These are phyloP conservation scores for Phoma sp. DNA, from an alignment of 2,329 filamentous ascomycete species.

Conservation along the genomic window DNA sequence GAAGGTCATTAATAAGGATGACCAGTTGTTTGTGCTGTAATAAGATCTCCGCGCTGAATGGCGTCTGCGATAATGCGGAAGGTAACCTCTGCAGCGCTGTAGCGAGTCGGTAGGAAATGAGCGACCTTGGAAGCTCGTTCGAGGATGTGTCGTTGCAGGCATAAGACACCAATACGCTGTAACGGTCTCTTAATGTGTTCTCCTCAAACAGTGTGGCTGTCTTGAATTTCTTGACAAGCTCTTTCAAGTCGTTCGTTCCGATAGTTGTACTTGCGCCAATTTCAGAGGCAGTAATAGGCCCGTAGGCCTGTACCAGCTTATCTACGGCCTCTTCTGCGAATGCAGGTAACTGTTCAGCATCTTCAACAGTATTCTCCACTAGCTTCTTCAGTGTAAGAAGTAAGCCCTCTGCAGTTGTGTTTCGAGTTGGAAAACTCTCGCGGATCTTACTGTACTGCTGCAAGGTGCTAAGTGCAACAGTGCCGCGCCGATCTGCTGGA, in stretches of 20 bases:
- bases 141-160: slow-evolving; percentile 30
- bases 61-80: slow-evolving; percentile 17
- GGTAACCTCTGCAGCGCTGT: slow-evolving; percentile 28
- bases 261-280: background rate
- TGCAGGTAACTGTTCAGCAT: slow-evolving; percentile 27
- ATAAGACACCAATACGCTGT: slow-evolving; percentile 36
- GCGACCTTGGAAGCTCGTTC: slow-evolving; percentile 27
- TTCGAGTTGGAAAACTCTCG: slow-evolving; percentile 24
- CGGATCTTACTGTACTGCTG: slow-evolving; percentile 23
- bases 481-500: slow-evolving; percentile 53
- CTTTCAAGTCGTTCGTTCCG: slow-evolving; percentile 3
- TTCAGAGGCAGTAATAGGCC: background rate
- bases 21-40: slow-evolving; percentile 29
- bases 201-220: slow-evolving; percentile 29
- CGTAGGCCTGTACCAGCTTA: slow-evolving; percentile 31
- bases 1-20: slow-evolving; percentile 27
- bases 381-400: slow-evolving; percentile 44
- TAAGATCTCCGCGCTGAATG: slow-evolving; percentile 33
- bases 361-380: slow-evolving; percentile 39
- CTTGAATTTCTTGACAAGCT: slow-evolving; percentile 30
- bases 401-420: slow-evolving; percentile 42
- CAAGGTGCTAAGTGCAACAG: slow-evolving; percentile 42
- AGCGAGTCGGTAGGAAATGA: slow-evolving; percentile 43
- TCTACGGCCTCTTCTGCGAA: slow-evolving; percentile 30
- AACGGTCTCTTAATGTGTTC: slow-evolving; percentile 40